Evolutionary conservation across 805 yeast genomes (phyloP), one percentile per base, ranked within the genome.

Genomic region (Ogataea siamensis): DNA sequence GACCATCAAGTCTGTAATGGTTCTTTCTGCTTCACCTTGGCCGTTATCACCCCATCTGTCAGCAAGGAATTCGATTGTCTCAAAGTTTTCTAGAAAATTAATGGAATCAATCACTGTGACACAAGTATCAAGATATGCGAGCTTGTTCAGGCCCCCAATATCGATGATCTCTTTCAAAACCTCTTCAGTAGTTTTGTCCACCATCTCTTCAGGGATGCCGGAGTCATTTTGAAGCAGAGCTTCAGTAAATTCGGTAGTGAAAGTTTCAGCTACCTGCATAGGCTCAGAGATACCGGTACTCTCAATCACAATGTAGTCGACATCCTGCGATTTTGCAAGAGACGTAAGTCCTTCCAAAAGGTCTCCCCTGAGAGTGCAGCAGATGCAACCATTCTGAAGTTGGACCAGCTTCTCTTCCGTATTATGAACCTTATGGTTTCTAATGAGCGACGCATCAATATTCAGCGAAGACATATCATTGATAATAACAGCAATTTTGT

Each of bases 341-440:
- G 28, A 25, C 28, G 28, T 25, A 8, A 25, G 28, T 25, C 28
- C 28, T 25, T 25, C 15, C 28, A 25, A 25, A 25, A 25, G 28
- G 28, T 25, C 28, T 25, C 28, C 28, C 28, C 28, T 25, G 28
- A 25, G 28, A 25, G 28, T 25, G 28, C 28, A 25, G 28, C 28
- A 25, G 28, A 25, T 25, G 28, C 28, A 25, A 25, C 28, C 28
- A 25, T 25, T 25, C 28, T 25, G 28, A 25, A 25, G 28, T 25
- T 25, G 28, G 28, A 25, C 28, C 28, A 25, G 28, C 28, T 25
- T 25, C 28, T 25, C 28, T 25, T 25, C 28, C 28, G 28, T 25
- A 25, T 25, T 25, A 25, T 25, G 28, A 25, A 25, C 28, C 14
- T 25, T 25, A 25, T 25, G 28, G 28, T 25, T 25, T 25, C 28